Conservation (phyloP, 805 yeast species). For the Kluyveromyces nonfermentans region DNA sequence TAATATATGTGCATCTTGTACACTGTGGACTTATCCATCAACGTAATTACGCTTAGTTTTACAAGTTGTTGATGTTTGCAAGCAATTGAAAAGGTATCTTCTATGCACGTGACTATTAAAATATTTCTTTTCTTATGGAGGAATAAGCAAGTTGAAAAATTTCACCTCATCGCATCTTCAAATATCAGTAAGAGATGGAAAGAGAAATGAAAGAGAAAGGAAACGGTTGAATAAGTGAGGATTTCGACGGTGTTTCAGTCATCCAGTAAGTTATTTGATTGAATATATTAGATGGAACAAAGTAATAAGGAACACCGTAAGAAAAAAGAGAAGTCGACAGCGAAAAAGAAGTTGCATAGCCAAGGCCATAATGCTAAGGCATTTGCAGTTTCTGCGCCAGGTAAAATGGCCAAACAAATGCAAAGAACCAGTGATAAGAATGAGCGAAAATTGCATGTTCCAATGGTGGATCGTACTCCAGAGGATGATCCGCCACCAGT, state of each 20-base stretch:
- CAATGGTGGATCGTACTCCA: conserved; percentile 95
- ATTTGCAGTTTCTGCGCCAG: conserved; percentile 75
- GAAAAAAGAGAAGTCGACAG: conserved; percentile 43
- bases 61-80: no score
- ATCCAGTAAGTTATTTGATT: not conserved
- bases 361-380: conserved; percentile 83
- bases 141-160: not conserved
- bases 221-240: not conserved
- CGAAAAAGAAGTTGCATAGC: conserved; percentile 79
- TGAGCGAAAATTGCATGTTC: conserved; percentile 85
- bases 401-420: conserved; percentile 77
- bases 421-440: conserved; percentile 70
- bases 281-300: conserved; percentile 37
- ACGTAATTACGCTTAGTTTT: no score
- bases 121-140: not conserved
- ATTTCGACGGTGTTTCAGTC: not conserved
- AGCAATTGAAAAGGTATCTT: no score
- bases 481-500: conserved; percentile 98
- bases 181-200: not conserved
- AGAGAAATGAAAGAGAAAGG: no score
- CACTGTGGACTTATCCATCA: no score
- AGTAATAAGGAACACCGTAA: conserved; percentile 78
- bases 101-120: not conserved
- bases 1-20: no score
- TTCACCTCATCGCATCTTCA: not conserved